A percentile compares a stretch with the other conserved stretches of the same genome.
Conservation (phyloP, 306 rosid genomes). For the Acacia melanoxylon region DNA sequence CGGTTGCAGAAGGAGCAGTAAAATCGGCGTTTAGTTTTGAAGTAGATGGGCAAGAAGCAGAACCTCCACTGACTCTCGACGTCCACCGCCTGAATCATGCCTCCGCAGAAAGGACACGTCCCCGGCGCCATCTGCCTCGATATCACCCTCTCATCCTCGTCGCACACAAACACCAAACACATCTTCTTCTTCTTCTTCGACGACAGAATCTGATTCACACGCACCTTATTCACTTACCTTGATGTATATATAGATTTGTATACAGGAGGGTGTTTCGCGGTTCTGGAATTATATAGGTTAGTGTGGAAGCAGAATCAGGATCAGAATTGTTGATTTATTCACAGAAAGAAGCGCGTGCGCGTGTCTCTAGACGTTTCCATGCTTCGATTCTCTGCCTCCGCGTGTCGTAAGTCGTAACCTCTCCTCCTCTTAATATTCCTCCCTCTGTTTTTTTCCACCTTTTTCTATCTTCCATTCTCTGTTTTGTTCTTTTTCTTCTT, state of each 20-base stretch:
- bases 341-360: slow-evolving; percentile 11
- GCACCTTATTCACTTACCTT: neutral
- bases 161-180: slow-evolving; percentile 93
- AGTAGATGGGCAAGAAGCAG: slow-evolving; percentile 68
- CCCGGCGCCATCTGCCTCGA: slow-evolving; percentile 78
- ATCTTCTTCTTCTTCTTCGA: neutral
- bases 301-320: neutral
- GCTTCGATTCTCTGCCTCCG: neutral
- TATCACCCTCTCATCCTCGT: slow-evolving; percentile 62
- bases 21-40: slow-evolving; percentile 62
- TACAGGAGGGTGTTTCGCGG: neutral
- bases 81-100: slow-evolving; percentile 74
- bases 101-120: slow-evolving; percentile 79
- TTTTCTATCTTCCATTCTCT: too few relatives aligned
- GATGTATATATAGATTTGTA: too few relatives aligned
- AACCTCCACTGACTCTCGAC: slow-evolving; percentile 63
- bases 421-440: neutral
- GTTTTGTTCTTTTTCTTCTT: neutral
- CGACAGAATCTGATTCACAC: neutral
- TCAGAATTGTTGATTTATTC: neutral
- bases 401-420: neutral
- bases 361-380: slow-evolving; percentile 29
- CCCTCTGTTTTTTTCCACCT: neutral
- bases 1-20: slow-evolving; percentile 60
- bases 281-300: slow-evolving; percentile 22